Evolutionary conservation across 2,329 filamentous ascomycete genomes (phyloP).

Genomic region (Penicillium concentricum): DNA sequence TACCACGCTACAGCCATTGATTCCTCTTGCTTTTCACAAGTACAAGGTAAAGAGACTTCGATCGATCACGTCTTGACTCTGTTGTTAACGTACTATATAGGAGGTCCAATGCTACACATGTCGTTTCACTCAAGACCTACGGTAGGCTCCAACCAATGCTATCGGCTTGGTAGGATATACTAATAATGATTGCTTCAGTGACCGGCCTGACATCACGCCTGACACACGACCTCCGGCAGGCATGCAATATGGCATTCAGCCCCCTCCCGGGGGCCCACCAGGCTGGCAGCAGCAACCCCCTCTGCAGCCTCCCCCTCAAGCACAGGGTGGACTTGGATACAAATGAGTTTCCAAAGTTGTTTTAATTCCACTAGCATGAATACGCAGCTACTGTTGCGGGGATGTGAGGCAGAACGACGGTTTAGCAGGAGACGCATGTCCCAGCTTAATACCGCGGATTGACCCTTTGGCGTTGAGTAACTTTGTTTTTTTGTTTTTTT

Average conservation of each 20-base stretch:
- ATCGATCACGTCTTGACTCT: background rate
- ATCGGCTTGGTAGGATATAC: background rate
- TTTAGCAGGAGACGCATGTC: background rate
- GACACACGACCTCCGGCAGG: slow-evolving; percentile 34
- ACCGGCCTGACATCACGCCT: slow-evolving; percentile 40
- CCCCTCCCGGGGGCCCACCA: slow-evolving; percentile 24
- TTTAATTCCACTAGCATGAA: background rate
- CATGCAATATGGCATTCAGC: slow-evolving; percentile 27
- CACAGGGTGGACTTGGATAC: slow-evolving; percentile 16
- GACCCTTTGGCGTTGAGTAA: slow-evolving; percentile 1
- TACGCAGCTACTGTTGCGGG: background rate
- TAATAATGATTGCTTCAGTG: slow-evolving; percentile 19
- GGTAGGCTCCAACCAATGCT: slow-evolving; percentile 22
- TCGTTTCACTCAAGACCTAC: slow-evolving; percentile 38
- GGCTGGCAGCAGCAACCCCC: slow-evolving; percentile 11
- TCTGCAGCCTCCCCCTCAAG: slow-evolving; percentile 19
- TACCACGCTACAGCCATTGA: slow-evolving; percentile 31
- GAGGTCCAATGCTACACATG: slow-evolving; percentile 42
- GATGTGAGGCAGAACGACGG: background rate
- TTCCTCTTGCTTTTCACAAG: slow-evolving; percentile 41
- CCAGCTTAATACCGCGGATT: background rate
- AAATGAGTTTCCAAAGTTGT: background rate
- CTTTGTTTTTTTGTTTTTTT: background rate
- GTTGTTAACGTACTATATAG: slow-evolving; percentile 16
- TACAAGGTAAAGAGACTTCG: slow-evolving; percentile 33